Evolutionary conservation across 306 rosid genomes (phyloP).

Genomic region (Vachellia collinsii): DNA sequence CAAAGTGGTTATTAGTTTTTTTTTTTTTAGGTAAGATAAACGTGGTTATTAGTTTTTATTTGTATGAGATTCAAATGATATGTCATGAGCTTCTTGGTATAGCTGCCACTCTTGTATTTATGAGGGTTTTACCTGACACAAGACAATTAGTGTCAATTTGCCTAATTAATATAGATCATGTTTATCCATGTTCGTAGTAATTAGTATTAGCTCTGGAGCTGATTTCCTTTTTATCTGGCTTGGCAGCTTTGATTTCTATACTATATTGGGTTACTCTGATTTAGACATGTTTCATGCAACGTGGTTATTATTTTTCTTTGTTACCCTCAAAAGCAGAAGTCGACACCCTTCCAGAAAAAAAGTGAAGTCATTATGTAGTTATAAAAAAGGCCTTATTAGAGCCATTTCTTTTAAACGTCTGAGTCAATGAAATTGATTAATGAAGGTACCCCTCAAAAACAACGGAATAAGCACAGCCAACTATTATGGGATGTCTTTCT

Average conservation of each 20-base stretch:
- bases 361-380: neutral
- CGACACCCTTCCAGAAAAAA: neutral
- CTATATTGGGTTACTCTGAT: no score
- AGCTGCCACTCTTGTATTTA: neutral
- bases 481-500: neutral
- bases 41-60: neutral
- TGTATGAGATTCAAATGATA: neutral
- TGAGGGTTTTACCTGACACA: neutral
- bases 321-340: neutral
- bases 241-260: no score
- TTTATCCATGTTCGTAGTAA: neutral
- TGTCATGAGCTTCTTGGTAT: neutral
- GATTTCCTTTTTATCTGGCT: no score
- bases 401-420: neutral
- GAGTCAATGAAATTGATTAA: neutral
- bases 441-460: neutral
- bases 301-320: neutral
- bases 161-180: neutral
- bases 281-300: neutral
- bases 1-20: neutral
- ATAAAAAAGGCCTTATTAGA: neutral
- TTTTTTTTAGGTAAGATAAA: no score
- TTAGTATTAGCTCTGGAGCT: neutral
- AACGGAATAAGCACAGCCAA: neutral
- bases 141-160: constrained; percentile 1